Conservation (phyloP, 192 early-diverging fungal species). For the Gryganskiella cystojenkinii region DNA sequence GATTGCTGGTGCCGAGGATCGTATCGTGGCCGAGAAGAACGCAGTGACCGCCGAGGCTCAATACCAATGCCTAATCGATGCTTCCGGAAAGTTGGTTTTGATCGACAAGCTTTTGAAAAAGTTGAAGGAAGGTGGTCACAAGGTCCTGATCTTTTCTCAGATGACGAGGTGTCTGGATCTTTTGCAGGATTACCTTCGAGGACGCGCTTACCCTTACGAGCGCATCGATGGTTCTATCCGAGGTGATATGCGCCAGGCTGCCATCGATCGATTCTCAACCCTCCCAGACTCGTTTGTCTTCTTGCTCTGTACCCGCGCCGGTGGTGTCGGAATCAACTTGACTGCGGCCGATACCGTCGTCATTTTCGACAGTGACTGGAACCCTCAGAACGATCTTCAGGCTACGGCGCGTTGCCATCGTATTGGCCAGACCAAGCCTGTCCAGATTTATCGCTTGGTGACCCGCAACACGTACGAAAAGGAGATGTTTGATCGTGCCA, state of each 20-base stretch:
- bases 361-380: conserved; percentile 92
- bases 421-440: conserved; percentile 90
- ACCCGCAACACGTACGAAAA: conserved; percentile 90
- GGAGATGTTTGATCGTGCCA: conserved; percentile 92
- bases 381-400: conserved; percentile 92
- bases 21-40: conserved; percentile 75
- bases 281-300: conserved; percentile 87
- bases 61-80: conserved; percentile 77
- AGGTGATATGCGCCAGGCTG: conserved; percentile 84
- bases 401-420: conserved; percentile 87
- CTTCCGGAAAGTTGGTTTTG: conserved; percentile 86
- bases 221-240: conserved; percentile 86
- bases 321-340: conserved; percentile 91
- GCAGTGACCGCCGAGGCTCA: conserved; percentile 69
- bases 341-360: conserved; percentile 90
- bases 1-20: conserved; percentile 84
- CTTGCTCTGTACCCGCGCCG: conserved; percentile 86
- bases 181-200: conserved; percentile 84
- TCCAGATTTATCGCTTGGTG: conserved; percentile 81
- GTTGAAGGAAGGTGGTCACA: conserved; percentile 81
- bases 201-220: conserved; percentile 78
- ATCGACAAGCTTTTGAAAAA: conserved; percentile 87
- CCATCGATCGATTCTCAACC: conserved; percentile 88
- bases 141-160: conserved; percentile 91
- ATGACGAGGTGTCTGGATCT: conserved; percentile 88